These are phyloP conservation scores for Tolypocladium paradoxum DNA, from an alignment of 2,329 filamentous ascomycete genomes.

Conservation along the genomic window DNA sequence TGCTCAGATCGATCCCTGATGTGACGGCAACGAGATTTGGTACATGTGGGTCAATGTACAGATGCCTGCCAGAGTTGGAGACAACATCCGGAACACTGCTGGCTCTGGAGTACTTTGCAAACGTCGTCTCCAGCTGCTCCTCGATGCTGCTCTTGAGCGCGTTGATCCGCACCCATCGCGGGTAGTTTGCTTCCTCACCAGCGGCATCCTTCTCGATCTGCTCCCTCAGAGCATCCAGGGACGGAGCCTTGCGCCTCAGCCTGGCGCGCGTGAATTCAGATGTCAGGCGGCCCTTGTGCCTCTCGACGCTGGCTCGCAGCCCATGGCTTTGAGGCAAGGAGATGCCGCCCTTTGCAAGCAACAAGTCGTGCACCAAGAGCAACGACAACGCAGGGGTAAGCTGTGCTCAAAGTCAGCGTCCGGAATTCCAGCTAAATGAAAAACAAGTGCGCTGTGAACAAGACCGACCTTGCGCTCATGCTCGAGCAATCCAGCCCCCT, in stretches of 20 bases:
- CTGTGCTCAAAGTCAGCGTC: constrained; percentile 32
- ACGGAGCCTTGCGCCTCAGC: constrained; percentile 57
- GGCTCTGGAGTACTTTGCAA: constrained; percentile 51
- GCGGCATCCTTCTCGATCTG: constrained; percentile 41
- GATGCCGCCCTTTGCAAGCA: constrained; percentile 73
- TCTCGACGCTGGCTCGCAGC: constrained; percentile 61
- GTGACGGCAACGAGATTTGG: constrained; percentile 75
- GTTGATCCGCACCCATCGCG: constrained; percentile 90
- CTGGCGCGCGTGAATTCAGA: constrained; percentile 77
- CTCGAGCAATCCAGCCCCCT: constrained; percentile 64
- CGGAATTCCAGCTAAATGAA: background rate
- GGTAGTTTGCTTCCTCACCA: constrained; percentile 48
- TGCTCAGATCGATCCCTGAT: constrained; percentile 59
- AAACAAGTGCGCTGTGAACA: background rate
- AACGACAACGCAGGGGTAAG: constrained; percentile 71
- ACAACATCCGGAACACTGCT: constrained; percentile 46
- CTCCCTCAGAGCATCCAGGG: constrained; percentile 54
- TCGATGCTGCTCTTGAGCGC: constrained; percentile 60
- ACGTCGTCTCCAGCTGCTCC: constrained; percentile 64
- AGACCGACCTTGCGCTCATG: constrained; percentile 68
- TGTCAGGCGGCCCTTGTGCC: constrained; percentile 69
- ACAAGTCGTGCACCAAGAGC: constrained; percentile 74
- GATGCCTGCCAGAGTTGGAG: constrained; percentile 30
- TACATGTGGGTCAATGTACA: constrained; percentile 71
- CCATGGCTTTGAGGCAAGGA: constrained; percentile 72